Evolutionary conservation across 164 flowering plant genomes (phyloP), one percentile per base, ranked within the genome.

Genomic region (Nelumbo lutea): DNA sequence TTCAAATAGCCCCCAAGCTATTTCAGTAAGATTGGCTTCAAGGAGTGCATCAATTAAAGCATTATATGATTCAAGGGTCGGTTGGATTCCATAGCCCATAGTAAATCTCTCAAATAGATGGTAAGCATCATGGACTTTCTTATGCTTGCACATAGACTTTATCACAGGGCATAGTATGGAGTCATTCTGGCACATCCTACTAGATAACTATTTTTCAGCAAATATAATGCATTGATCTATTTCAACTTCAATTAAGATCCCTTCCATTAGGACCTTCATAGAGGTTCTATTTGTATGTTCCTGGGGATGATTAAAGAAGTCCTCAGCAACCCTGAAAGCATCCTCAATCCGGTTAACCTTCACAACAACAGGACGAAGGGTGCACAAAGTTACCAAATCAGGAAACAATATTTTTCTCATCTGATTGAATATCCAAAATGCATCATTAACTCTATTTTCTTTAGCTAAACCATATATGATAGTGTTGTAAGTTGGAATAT

Each of bases 391-490:
- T 41, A 91, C 85, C 75, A 69, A 70, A 77, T 95, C 97, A 65
- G 96, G 90, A 55, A 64, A 66, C 2, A 85, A 61, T 47, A 59
- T 39, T 70, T 95, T 95, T 70, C 76, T 89, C 98, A 95, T 88
- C 81, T 88, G 96, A 82, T 85, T 83, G 82, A 89, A 95, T 72
- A 92, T 39, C 87, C 87, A 90, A 67, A 91, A 80, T 52, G 97
- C 98, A 47, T 84, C 81, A 63, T 56, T 41, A 42, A 80, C 76
- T 77, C 87, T 84, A 59, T 80, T 73, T 57, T 79, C 87, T 74
- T 80, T 88, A 39, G 78, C 77, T 42, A 91, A 79, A 6, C 97
- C 97, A 79, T 82, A 78, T 13, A 94, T 91, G 56, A 90, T 56
- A 14, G 88, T 90, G 81, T 94, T 91, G 76, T 90, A 94, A 67